phyloP scores from a whole-genome alignment of 2,329 filamentous ascomycete species.

The Botrytis deweyae region DNA sequence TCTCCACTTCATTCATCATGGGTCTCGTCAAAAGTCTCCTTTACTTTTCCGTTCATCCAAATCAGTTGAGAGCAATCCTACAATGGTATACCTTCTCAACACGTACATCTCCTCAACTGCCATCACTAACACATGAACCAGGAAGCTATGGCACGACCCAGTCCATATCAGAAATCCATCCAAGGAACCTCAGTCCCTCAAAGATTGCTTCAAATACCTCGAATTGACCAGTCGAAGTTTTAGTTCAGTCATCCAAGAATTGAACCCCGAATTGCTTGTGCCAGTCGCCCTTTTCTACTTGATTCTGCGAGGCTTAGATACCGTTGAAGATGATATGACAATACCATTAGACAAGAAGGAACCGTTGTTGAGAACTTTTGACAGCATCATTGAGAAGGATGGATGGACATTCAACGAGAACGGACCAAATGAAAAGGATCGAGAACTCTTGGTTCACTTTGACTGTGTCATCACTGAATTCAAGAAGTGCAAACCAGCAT shows the following conservation, averaged over 20 bases:
- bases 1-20: constrained; percentile 47
- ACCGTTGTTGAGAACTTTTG: constrained; percentile 79
- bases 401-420: constrained; percentile 90
- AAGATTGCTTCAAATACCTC: constrained; percentile 83
- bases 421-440: constrained; percentile 89
- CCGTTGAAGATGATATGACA: constrained; percentile 99
- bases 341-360: constrained; percentile 80
- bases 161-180: constrained; percentile 78
- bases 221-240: constrained; percentile 91
- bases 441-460: constrained; percentile 89
- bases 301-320: constrained; percentile 86
- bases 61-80: constrained; percentile 76
- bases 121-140: constrained; percentile 42
- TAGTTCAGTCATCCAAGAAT: constrained; percentile 86
- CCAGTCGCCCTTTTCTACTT: constrained; percentile 93
- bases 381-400: constrained; percentile 73
- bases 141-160: constrained; percentile 96
- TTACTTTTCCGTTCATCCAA: constrained; percentile 74
- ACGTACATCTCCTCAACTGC: background rate
- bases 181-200: constrained; percentile 72
- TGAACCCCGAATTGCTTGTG: constrained; percentile 89
- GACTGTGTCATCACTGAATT: constrained; percentile 83
- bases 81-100: constrained; percentile 66
- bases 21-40: constrained; percentile 53
- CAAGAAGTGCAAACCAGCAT: constrained; percentile 81